Evolutionary conservation across 768 basidiomycete genomes (phyloP).

Genomic region (Gymnopilus dilepis): DNA sequence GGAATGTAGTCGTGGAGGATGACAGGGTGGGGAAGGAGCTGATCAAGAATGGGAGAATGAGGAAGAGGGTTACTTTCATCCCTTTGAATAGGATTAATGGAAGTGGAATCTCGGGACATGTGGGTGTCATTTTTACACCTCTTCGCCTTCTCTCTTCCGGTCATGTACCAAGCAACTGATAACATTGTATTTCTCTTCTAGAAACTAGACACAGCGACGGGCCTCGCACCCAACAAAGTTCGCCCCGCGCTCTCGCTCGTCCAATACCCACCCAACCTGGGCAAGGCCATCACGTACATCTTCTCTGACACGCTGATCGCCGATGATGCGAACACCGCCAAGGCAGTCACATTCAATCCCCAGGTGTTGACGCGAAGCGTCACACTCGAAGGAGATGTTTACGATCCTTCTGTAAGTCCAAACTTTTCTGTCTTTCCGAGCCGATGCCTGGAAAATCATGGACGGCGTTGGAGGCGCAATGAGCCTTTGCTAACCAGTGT

Average conservation of each 20-base stretch:
- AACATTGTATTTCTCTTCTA: constrained; percentile 33
- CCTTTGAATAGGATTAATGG: constrained; percentile 91
- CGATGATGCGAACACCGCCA: constrained; percentile 85
- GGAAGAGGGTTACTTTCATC: constrained; percentile 91
- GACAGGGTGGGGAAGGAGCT: constrained; percentile 88
- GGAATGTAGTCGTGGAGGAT: constrained; percentile 93
- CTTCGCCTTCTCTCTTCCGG: neutral
- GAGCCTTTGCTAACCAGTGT: no score
- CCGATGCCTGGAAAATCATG: no score
- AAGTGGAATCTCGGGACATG: constrained; percentile 48
- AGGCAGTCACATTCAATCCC: constrained; percentile 80
- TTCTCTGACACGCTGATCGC: constrained; percentile 95
- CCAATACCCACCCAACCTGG: constrained; percentile 79
- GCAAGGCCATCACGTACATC: constrained; percentile 90
- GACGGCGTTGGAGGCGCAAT: no score
- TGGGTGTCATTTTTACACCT: constrained; percentile 31
- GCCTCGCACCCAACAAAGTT: constrained; percentile 80
- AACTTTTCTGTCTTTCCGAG: no score
- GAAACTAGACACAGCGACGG: constrained; percentile 79
- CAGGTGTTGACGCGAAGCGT: constrained; percentile 80
- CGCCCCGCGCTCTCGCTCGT: constrained; percentile 89
- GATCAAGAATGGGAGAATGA: constrained; percentile 72
- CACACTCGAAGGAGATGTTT: constrained; percentile 93
- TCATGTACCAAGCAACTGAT: neutral
- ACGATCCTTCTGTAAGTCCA: constrained; percentile 72